Evolutionary conservation across 2,329 filamentous ascomycete species (phyloP), one percentile per base, ranked within the genome.

Genomic region (Aspergillus latus): DNA sequence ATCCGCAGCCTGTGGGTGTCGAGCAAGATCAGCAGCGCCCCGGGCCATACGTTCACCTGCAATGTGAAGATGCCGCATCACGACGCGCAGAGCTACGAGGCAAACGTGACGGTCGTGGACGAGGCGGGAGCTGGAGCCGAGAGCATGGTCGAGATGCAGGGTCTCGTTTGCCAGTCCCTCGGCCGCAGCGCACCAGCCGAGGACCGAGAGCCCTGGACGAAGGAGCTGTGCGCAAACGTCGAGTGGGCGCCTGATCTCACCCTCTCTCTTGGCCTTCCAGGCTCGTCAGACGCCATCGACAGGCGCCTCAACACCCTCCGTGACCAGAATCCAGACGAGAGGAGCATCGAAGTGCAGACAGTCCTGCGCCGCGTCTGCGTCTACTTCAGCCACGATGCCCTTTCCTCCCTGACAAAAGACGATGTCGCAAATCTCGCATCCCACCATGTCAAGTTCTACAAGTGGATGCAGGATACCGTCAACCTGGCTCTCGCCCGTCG

Each of bases 81-180:
- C 13, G 42, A 44, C 10, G 10, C 42, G 9, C 42, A 44, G 26
- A 26, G 42, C 26, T n/a, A 16, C 2, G 16, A 16, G 26, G 42
- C 42, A 1, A 16, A 44, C 5, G 16, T 44, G 10, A 44, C 16
- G 11, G 42, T 44, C 10, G n/a, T 28, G 3, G 42, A 44, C 42
- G 52, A 59, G 2, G 55, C 61, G 10, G 32, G 66, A 43, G 61
- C 62, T 4, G 26, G 16, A 7, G 16, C 42, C 13, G 30, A 34
- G 30, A 11, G 7, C 30, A 16, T 44, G 9, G 13, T 44, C 21
- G 16, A 2, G 7, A 28, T 44, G 21, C 9, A 28, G 16, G 42
- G 42, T 11, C 7, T 40, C n/a, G 37, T n/a, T 6, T 15, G 11
- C 11, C 11, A 13, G n/a, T 40, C 37, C 9, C 37, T 40, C 11